A percentile compares a stretch with the other conserved stretches of the same genome.
These are phyloP conservation scores for Naganishia sp. DNA, from an alignment of 1,284 basidiomycete genomes.

Conservation along the genomic window DNA sequence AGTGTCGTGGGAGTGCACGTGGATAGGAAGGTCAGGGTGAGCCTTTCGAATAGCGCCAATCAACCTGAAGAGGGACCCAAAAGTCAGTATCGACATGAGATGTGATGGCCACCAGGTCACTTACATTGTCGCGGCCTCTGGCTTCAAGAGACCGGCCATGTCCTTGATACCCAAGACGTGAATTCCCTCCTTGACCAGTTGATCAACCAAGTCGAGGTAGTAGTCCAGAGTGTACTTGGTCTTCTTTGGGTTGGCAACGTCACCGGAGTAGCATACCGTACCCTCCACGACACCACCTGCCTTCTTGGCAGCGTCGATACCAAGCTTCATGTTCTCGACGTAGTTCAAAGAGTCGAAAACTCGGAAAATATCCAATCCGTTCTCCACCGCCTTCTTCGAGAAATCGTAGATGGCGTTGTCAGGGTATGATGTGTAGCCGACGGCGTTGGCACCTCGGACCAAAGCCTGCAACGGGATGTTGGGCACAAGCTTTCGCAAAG, in stretches of 20 bases:
- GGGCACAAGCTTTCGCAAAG: constrained; percentile 91
- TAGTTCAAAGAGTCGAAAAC: constrained; percentile 99
- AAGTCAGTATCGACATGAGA: background rate
- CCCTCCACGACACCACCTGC: constrained; percentile 98
- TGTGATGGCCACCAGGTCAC: constrained; percentile 39
- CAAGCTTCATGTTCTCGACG: constrained; percentile 92
- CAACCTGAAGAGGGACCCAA: constrained; percentile 59
- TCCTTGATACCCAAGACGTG: constrained; percentile 99
- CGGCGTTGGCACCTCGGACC: constrained; percentile 97
- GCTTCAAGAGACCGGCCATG: constrained; percentile 98
- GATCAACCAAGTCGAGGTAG: constrained; percentile 93
- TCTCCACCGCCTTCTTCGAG: constrained; percentile 96
- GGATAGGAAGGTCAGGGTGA: constrained; percentile 96
- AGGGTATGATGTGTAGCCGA: constrained; percentile 98
- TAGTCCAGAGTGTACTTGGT: constrained; percentile 98
- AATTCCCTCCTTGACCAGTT: constrained; percentile 92
- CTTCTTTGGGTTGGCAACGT: constrained; percentile 92
- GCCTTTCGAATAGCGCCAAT: constrained; percentile 92
- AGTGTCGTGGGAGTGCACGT: constrained; percentile 99
- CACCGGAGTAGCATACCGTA: constrained; percentile 98
- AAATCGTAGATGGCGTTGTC: constrained; percentile 99
- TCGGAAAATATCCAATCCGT: constrained; percentile 98
- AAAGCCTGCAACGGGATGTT: constrained; percentile 99
- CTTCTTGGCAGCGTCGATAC: constrained; percentile 99
- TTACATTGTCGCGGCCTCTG: constrained; percentile 83